A percentile compares a stretch with the other conserved stretches of the same genome.
These are phyloP conservation scores for Pinguiococcus pyrenoidosus DNA, from an alignment of 108 stramenopile genomes.

Conservation along the genomic window DNA sequence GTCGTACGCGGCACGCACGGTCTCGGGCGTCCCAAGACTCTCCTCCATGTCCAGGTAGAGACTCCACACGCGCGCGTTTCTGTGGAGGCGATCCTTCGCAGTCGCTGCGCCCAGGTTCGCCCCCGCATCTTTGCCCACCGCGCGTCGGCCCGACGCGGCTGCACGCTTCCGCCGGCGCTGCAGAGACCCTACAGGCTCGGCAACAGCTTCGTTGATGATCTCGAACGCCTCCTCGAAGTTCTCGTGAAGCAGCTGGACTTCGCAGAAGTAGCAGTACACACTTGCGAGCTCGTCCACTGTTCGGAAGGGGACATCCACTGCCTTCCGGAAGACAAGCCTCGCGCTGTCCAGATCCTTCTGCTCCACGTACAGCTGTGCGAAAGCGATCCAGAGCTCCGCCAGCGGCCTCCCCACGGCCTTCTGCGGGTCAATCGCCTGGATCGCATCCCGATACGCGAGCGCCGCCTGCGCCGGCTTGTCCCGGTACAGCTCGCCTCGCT, in stretches of 20 bases:
- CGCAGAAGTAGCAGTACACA: constrained; percentile 77
- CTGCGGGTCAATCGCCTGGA: constrained; percentile 38
- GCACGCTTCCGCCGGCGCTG: too few relatives aligned
- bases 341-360: constrained; percentile 58
- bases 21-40: constrained; percentile 76
- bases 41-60: constrained; percentile 92
- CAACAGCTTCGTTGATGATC: constrained; percentile 47
- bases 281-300: constrained; percentile 80
- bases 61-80: constrained; percentile 57
- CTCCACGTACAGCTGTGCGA: constrained; percentile 65
- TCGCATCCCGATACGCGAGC: constrained; percentile 8
- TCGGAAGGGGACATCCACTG: constrained; percentile 35
- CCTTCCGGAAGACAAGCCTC: constrained; percentile 55
- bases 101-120: too few relatives aligned
- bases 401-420: constrained; percentile 58
- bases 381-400: constrained; percentile 53
- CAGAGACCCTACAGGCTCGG: too few relatives aligned
- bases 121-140: too few relatives aligned
- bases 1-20: constrained; percentile 85
- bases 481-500: constrained; percentile 63
- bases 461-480: constrained; percentile 9
- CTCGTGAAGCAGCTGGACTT: constrained; percentile 80
- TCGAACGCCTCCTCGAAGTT: constrained; percentile 69
- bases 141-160: too few relatives aligned
- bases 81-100: constrained; percentile 21